phyloP scores from a whole-genome alignment of 2,329 filamentous ascomycete genomes.

The Hymenoscyphus linearis region DNA sequence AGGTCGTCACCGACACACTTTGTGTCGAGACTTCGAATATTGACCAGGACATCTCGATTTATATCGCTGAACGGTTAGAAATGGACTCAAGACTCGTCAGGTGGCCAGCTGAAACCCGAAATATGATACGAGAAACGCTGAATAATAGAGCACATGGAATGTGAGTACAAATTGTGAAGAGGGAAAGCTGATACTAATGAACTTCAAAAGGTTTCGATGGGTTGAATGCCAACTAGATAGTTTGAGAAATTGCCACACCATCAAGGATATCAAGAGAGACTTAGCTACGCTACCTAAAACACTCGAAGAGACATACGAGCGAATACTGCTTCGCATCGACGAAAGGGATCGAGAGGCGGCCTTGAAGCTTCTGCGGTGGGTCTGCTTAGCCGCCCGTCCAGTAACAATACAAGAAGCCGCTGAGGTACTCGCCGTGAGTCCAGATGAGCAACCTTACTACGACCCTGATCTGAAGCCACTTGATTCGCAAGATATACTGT shows the following conservation, averaged over 20 bases:
- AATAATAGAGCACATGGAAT: background rate
- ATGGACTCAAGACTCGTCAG: background rate
- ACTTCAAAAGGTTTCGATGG: conserved; percentile 23
- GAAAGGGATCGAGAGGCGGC: conserved; percentile 13
- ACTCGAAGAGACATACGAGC: conserved; percentile 20
- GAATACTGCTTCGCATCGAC: conserved; percentile 24
- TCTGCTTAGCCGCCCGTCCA: background rate
- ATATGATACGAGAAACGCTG: background rate
- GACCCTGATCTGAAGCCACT: background rate
- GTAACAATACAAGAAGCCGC: background rate
- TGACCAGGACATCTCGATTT: background rate
- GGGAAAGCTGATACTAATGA: background rate
- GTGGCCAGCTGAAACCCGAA: background rate
- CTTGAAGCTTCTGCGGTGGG: background rate
- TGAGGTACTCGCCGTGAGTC: background rate
- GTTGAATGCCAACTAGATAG: conserved; percentile 28
- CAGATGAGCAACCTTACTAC: background rate
- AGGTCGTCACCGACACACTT: background rate
- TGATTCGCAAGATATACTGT: background rate
- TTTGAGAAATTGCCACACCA: conserved; percentile 21
- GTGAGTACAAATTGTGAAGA: background rate
- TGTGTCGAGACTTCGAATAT: background rate
- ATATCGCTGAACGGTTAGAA: background rate
- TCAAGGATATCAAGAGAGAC: conserved; percentile 1
- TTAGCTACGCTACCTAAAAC: conserved; percentile 15